Evolutionary conservation across 2,329 filamentous ascomycete genomes (phyloP).

Genomic region (Cladorrhinum sp.): DNA sequence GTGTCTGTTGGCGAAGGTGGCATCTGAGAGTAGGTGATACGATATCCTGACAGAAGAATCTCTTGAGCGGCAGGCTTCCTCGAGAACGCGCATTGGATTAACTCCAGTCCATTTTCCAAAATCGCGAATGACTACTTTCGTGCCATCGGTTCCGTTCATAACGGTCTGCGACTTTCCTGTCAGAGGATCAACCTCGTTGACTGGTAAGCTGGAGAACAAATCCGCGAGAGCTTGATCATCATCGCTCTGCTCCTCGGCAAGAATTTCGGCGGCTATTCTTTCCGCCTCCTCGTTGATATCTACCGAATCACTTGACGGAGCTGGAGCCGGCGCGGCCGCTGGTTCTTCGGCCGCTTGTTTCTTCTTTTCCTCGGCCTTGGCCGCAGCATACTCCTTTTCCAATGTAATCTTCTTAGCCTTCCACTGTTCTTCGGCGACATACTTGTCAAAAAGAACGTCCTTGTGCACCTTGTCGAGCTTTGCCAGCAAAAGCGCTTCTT

Average conservation of each 20-base stretch:
- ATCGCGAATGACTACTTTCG: slow-evolving; percentile 65
- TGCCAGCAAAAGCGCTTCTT: slow-evolving; percentile 63
- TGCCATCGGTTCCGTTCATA: slow-evolving; percentile 50
- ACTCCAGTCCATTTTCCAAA: slow-evolving; percentile 82
- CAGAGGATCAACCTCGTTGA: slow-evolving; percentile 55
- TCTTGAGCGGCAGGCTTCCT: slow-evolving; percentile 83
- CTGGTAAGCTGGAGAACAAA: slow-evolving; percentile 59
- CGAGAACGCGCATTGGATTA: slow-evolving; percentile 70
- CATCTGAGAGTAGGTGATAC: slow-evolving; percentile 68
- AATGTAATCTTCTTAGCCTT: slow-evolving; percentile 55
- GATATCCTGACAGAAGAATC: slow-evolving; percentile 66
- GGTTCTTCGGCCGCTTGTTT: slow-evolving; percentile 26
- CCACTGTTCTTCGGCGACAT: slow-evolving; percentile 65
- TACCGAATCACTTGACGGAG: slow-evolving; percentile 28
- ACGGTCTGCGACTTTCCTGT: slow-evolving; percentile 59
- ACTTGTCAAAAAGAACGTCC: slow-evolving; percentile 71
- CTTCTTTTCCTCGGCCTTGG: slow-evolving; percentile 37
- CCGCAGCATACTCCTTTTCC: slow-evolving; percentile 58
- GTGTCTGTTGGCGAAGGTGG: slow-evolving; percentile 73
- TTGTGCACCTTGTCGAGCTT: slow-evolving; percentile 76
- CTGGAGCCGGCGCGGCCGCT: slow-evolving; percentile 15
- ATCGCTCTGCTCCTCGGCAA: slow-evolving; percentile 53
- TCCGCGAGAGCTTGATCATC: slow-evolving; percentile 48
- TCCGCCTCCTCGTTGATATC: slow-evolving; percentile 56
- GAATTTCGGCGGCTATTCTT: slow-evolving; percentile 55